Percentiles rank a stretch among this genome's conserved stretches.
Conservation (phyloP, 768 basidiomycete genomes). For the Auricularia sp. region DNA sequence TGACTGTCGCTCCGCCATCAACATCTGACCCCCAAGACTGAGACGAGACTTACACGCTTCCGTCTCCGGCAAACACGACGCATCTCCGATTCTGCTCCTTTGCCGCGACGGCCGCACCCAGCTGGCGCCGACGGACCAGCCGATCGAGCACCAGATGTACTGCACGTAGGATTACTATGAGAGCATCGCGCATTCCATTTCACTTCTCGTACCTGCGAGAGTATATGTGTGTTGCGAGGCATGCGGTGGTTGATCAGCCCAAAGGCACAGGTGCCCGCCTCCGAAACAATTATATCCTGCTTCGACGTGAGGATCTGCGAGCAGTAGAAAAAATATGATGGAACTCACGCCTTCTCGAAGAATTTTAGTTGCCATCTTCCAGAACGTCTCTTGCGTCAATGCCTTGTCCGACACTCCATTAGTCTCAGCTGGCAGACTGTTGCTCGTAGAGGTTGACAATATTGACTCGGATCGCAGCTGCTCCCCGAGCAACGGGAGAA, state of each 20-base stretch:
- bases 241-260: background rate
- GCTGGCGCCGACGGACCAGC: slow-evolving; percentile 71
- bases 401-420: background rate
- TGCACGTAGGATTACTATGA: background rate
- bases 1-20: too few relatives aligned
- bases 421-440: background rate
- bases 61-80: slow-evolving; percentile 80
- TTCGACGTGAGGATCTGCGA: too few relatives aligned
- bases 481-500: background rate
- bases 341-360: background rate
- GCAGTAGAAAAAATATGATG: too few relatives aligned
- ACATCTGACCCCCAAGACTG: background rate
- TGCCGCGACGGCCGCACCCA: slow-evolving; percentile 77
- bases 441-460: background rate
- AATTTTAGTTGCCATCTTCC: background rate
- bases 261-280: background rate
- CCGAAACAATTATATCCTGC: background rate
- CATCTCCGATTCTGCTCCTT: slow-evolving; percentile 53
- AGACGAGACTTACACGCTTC: slow-evolving; percentile 43
- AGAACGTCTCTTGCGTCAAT: background rate
- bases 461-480: background rate
- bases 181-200: background rate
- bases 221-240: background rate
- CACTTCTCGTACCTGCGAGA: background rate
- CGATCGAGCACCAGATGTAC: slow-evolving; percentile 52